phyloP scores from a whole-genome alignment of 768 basidiomycete species.

The Rhodotorula babjevae region DNA sequence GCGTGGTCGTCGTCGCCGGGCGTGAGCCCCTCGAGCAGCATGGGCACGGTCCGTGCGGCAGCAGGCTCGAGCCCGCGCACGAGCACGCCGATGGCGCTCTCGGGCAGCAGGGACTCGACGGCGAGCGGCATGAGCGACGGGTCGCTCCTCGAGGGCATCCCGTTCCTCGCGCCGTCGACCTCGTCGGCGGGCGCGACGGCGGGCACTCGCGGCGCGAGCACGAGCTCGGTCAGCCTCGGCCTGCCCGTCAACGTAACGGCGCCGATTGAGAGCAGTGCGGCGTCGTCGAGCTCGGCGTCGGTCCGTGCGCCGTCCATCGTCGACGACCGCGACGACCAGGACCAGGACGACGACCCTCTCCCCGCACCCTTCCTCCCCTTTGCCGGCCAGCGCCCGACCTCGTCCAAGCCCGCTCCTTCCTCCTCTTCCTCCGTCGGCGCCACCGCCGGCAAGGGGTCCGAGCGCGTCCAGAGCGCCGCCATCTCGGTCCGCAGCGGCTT shows the following conservation, averaged over 20 bases:
- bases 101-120: slow-evolving; percentile 15
- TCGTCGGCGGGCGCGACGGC: not conserved
- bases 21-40: too few relatives aligned
- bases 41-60: not conserved
- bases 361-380: slow-evolving; percentile 40
- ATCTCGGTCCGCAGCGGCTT: slow-evolving; percentile 40
- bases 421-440: too few relatives aligned
- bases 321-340: too few relatives aligned
- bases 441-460: too few relatives aligned
- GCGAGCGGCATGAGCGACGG: slow-evolving; percentile 2
- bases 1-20: not conserved
- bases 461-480: slow-evolving; percentile 25
- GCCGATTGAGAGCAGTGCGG: not conserved
- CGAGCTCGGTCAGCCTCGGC: slow-evolving; percentile 10
- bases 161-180: slow-evolving; percentile 27
- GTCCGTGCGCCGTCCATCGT: not conserved
- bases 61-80: not conserved
- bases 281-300: not conserved
- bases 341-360: slow-evolving; percentile 24
- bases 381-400: slow-evolving; percentile 30
- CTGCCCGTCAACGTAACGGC: slow-evolving; percentile 23
- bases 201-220: not conserved
- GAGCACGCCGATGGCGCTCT: not conserved
- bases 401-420: not conserved
- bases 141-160: slow-evolving; percentile 37